Conservation (phyloP, 139 green algal genomes). For the Chlorella ohadii region DNA sequence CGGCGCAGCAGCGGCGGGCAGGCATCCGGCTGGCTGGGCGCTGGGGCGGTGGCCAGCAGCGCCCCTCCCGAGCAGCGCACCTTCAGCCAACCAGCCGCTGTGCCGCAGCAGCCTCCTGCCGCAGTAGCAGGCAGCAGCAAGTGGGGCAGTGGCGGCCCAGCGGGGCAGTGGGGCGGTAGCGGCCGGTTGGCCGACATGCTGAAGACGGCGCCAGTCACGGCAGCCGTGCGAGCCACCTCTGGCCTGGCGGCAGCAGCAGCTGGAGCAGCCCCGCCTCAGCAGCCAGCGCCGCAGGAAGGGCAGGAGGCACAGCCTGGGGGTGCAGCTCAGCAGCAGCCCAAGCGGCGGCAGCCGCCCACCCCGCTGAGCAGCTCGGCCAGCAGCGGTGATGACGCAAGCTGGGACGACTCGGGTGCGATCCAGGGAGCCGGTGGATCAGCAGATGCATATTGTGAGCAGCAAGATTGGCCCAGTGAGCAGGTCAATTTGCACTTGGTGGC, state of each 20-base stretch:
- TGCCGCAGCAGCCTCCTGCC: background rate
- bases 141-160: background rate
- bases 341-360: background rate
- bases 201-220: no score
- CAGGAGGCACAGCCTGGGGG: background rate
- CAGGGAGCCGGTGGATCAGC: no score
- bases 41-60: background rate
- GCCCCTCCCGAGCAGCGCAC: background rate
- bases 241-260: background rate
- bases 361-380: background rate
- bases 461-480: no score
- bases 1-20: constrained; percentile 6
- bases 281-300: background rate
- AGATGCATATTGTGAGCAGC: no score
- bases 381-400: background rate
- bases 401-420: background rate
- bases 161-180: background rate
- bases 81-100: background rate
- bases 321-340: background rate
- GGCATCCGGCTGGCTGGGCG: background rate
- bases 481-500: no score
- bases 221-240: no score
- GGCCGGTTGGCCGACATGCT: background rate
- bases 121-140: background rate
- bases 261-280: background rate